phyloP scores from a whole-genome alignment of 768 basidiomycete genomes.

The Amanita subjunquillea region DNA sequence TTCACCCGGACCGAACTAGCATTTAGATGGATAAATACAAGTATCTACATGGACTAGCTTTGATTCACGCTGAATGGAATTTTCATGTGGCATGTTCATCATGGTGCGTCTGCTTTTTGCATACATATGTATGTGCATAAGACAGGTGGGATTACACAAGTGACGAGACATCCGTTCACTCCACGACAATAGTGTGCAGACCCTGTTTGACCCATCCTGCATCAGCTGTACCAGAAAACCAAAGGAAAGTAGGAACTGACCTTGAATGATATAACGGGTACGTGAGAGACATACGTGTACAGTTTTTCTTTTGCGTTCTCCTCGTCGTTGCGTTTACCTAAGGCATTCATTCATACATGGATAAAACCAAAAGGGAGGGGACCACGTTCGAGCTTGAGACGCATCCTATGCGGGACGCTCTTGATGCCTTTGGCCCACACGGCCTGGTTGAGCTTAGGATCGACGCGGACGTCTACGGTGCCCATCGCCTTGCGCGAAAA shows the following conservation, averaged over 20 bases:
- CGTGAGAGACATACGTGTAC: conserved; percentile 81
- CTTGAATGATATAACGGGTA: conserved; percentile 78
- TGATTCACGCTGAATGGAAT: background rate
- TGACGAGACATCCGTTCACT: background rate
- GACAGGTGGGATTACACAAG: background rate
- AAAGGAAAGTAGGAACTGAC: conserved; percentile 28
- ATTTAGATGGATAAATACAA: background rate
- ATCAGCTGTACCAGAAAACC: background rate
- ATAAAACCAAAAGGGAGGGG: background rate
- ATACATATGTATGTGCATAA: background rate
- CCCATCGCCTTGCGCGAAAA: conserved; percentile 97
- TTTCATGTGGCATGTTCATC: background rate
- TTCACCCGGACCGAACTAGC: background rate
- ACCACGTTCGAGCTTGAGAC: conserved; percentile 88
- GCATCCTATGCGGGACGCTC: conserved; percentile 83
- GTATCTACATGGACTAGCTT: background rate
- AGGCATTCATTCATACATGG: background rate
- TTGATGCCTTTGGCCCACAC: conserved; percentile 93
- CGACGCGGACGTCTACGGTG: conserved; percentile 85
- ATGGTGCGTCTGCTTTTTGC: background rate
- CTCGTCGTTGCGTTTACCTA: conserved; percentile 97
- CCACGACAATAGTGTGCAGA: conserved; percentile 1
- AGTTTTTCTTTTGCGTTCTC: conserved; percentile 98
- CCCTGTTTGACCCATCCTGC: background rate
- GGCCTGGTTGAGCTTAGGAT: conserved; percentile 94